phyloP scores from a whole-genome alignment of 192 early-diverging fungal species.

The Podila verticillata region DNA sequence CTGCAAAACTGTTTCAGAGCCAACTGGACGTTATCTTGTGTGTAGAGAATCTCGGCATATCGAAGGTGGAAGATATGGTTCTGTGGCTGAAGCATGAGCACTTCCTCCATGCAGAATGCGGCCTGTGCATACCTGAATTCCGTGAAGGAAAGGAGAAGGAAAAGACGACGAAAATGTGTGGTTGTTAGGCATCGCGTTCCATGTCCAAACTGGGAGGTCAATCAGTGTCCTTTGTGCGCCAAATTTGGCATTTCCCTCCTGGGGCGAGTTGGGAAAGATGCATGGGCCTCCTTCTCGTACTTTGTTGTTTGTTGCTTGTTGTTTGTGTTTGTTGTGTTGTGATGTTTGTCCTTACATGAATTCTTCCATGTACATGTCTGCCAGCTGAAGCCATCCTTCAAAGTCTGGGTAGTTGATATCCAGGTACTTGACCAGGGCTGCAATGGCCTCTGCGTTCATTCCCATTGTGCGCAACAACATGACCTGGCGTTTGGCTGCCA shows the following conservation, averaged over 20 bases:
- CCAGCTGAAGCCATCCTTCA: constrained; percentile 91
- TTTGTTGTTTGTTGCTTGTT: background rate
- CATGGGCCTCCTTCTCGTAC: background rate
- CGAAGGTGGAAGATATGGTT: constrained; percentile 89
- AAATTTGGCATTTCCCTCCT: background rate
- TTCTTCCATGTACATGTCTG: constrained; percentile 74
- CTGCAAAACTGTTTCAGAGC: constrained; percentile 91
- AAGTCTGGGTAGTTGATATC: constrained; percentile 88
- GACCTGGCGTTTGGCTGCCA: constrained; percentile 80
- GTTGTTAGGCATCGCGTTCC: background rate
- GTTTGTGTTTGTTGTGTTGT: background rate
- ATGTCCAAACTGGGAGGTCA: background rate
- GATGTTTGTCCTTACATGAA: constrained; percentile 58
- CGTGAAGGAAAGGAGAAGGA: background rate
- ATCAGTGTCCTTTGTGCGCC: background rate
- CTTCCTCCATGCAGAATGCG: constrained; percentile 90
- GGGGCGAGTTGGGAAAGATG: background rate
- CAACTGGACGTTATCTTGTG: constrained; percentile 69
- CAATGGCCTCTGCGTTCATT: constrained; percentile 74
- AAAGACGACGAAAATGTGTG: background rate
- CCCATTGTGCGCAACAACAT: constrained; percentile 77
- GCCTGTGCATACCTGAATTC: constrained; percentile 78
- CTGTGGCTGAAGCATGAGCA: constrained; percentile 86
- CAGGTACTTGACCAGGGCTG: constrained; percentile 75
- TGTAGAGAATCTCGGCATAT: constrained; percentile 90